Conservation (phyloP, 345 rosid genomes). For the Acer yangbiense region DNA sequence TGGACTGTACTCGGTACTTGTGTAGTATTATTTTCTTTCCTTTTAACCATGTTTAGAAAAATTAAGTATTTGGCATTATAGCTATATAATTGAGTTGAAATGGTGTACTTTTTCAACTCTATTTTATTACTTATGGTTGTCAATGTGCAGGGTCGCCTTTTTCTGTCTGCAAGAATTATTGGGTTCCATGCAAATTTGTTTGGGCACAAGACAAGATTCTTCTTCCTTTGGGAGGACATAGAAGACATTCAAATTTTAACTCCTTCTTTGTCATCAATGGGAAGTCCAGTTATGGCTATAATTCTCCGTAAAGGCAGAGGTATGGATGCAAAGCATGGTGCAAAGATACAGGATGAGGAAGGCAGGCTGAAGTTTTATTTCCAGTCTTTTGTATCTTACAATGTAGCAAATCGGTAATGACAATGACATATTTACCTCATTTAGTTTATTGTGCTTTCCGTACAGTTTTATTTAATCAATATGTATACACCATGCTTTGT, state of each 20-base stretch:
- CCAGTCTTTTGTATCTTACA: constrained; percentile 95
- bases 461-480: not conserved
- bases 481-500: not conserved
- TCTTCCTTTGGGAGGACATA: constrained; percentile 96
- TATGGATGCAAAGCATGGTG: constrained; percentile 89
- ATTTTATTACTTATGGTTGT: constrained; percentile 19
- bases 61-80: not conserved
- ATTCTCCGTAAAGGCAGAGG: constrained; percentile 83
- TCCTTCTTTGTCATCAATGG: constrained; percentile 92
- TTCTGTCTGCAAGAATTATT: constrained; percentile 88
- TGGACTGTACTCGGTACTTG: not conserved
- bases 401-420: constrained; percentile 76
- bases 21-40: not conserved
- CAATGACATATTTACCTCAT: not conserved
- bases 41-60: not conserved
- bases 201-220: constrained; percentile 89
- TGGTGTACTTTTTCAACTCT: not conserved
- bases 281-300: constrained; percentile 80
- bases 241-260: constrained; percentile 79
- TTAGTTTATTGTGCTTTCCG: not conserved
- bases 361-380: constrained; percentile 94
- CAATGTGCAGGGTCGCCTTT: constrained; percentile 81
- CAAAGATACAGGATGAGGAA: constrained; percentile 82
- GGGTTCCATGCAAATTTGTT: constrained; percentile 93
- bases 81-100: constrained; percentile 1